phyloP scores from a whole-genome alignment of 768 basidiomycete species.

The Collybiopsis confluens region DNA sequence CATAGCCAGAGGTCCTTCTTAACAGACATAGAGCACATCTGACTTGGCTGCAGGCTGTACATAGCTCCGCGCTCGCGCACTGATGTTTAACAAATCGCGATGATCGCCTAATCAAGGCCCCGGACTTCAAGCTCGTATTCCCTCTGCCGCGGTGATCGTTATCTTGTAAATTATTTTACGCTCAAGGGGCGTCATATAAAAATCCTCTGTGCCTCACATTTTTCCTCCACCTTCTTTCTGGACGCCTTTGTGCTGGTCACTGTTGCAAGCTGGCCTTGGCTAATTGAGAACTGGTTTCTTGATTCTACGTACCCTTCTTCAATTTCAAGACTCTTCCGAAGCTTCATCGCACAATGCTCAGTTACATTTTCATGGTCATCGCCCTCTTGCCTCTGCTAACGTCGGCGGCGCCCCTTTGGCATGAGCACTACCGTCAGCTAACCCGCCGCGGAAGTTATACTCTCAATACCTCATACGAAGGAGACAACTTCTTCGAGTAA shows the following conservation, averaged over 20 bases:
- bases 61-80: too few species aligned
- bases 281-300: conserved; percentile 7
- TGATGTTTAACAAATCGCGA: too few species aligned
- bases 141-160: background rate
- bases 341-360: conserved; percentile 5
- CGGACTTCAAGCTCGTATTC: too few species aligned
- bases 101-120: too few species aligned
- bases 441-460: conserved; percentile 1
- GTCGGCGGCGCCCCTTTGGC: background rate
- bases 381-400: background rate
- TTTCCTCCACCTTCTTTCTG: background rate
- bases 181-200: background rate
- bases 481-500: conserved; percentile 6
- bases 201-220: background rate
- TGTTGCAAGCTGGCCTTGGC: conserved; percentile 7
- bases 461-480: background rate
- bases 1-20: background rate
- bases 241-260: conserved; percentile 8
- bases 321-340: background rate
- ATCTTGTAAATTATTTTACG: background rate
- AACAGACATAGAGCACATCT: background rate
- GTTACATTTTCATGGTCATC: background rate
- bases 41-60: too few species aligned
- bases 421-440: background rate
- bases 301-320: background rate